These are phyloP conservation scores for Rubroboletus satanas DNA, from an alignment of 768 basidiomycete species.

Conservation along the genomic window DNA sequence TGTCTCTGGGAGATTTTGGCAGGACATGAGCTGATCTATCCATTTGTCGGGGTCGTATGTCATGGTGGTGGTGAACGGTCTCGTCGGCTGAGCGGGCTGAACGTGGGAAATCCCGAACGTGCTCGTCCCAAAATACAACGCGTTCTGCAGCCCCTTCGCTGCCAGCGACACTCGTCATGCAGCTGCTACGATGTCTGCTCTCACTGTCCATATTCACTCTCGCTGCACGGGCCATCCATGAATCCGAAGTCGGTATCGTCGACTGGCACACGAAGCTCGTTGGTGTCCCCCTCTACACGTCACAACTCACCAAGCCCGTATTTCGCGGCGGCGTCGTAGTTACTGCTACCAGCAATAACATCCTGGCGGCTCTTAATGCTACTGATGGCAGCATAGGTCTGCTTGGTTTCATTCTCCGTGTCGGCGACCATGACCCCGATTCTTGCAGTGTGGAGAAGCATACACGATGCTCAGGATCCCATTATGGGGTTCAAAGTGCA, in stretches of 20 bases:
- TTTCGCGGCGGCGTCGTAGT: slow-evolving; percentile 61
- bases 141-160: not conserved
- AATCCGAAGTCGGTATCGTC: slow-evolving; percentile 73
- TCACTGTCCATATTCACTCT: slow-evolving; percentile 17
- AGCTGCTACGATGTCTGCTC: slow-evolving; percentile 16
- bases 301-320: slow-evolving; percentile 51
- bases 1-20: slow-evolving; percentile 82
- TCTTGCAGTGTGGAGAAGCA: slow-evolving; percentile 70
- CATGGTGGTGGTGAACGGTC: slow-evolving; percentile 21
- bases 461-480: slow-evolving; percentile 66
- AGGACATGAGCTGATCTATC: slow-evolving; percentile 83
- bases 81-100: not conserved
- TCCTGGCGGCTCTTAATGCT: slow-evolving; percentile 69
- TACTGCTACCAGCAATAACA: slow-evolving; percentile 68
- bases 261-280: slow-evolving; percentile 85
- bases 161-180: slow-evolving; percentile 11
- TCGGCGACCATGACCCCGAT: not conserved
- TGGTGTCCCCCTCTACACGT: slow-evolving; percentile 62
- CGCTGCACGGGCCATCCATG: slow-evolving; percentile 50
- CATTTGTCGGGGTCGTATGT: slow-evolving; percentile 65
- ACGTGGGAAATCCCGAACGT: slow-evolving; percentile 15
- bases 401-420: slow-evolving; percentile 5
- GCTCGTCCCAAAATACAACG: not conserved
- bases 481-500: slow-evolving; percentile 61
- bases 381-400: slow-evolving; percentile 68